A percentile compares a stretch with the other conserved stretches of the same genome.
Evolutionary conservation across 805 yeast genomes (phyloP).

Genomic region (Metschnikowia bowlesiae): DNA sequence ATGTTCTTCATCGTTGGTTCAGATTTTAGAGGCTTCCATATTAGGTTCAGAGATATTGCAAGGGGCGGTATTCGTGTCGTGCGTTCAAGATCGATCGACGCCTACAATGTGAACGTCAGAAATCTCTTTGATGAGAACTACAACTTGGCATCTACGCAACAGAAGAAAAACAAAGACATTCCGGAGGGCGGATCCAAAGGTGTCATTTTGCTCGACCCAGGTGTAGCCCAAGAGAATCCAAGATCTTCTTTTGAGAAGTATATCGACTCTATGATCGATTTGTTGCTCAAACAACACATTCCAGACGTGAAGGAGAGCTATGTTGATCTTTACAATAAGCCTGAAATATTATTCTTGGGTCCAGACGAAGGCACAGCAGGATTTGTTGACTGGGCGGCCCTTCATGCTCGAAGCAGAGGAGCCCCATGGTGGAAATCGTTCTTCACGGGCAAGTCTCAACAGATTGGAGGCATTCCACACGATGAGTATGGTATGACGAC

Average conservation of each 20-base stretch:
- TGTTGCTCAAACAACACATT: slow-evolving; percentile 62
- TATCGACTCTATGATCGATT: slow-evolving; percentile 84
- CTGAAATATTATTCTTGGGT: slow-evolving; percentile 92
- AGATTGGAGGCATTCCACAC: slow-evolving; percentile 95
- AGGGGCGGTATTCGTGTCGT: slow-evolving; percentile 98
- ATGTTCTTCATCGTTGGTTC: slow-evolving; percentile 95
- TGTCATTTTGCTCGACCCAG: slow-evolving; percentile 81
- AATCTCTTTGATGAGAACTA: slow-evolving; percentile 94
- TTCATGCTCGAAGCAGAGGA: slow-evolving; percentile 86
- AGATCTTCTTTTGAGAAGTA: slow-evolving; percentile 86
- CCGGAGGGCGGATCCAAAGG: slow-evolving; percentile 99
- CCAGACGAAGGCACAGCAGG: slow-evolving; percentile 99
- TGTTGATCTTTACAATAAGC: slow-evolving; percentile 77
- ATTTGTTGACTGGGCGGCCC: slow-evolving; percentile 95
- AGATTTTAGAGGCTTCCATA: slow-evolving; percentile 96
- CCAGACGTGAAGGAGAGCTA: slow-evolving; percentile 79
- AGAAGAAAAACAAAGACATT: slow-evolving; percentile 93
- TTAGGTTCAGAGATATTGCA: slow-evolving; percentile 94
- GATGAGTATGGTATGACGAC: slow-evolving; percentile 98
- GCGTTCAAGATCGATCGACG: slow-evolving; percentile 78
- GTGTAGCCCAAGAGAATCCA: slow-evolving; percentile 72
- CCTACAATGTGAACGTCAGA: slow-evolving; percentile 77
- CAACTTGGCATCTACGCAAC: slow-evolving; percentile 93
- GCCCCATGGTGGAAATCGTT: slow-evolving; percentile 99
- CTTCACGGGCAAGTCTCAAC: slow-evolving; percentile 91